Evolutionary conservation across 495 filamentous ascomycete species (phyloP), one percentile per base, ranked within the genome.

Genomic region (Cryomyces antarcticus): DNA sequence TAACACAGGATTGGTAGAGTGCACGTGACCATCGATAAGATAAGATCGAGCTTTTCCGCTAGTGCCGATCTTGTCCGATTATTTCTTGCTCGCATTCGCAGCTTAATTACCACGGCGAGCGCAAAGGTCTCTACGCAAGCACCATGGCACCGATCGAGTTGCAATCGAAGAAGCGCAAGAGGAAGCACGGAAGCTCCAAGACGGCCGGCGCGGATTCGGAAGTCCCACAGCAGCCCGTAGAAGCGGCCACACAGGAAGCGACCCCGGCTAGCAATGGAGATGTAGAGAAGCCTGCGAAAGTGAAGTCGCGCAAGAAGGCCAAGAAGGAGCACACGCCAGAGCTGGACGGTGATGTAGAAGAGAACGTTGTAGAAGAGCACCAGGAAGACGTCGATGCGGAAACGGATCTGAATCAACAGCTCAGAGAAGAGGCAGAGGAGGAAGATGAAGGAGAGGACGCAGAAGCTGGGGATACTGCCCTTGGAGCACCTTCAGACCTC

Each of bases 381-480:
- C n/a, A n/a, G n/a, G n/a, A n/a, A n/a, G 47, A 58, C 2, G 43
- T 47, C n/a, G 46, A 48, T 17, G 48, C 44, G 6, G 56, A 59
- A 33, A 48, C 52, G 41, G 44, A 51, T 12, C 48, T 55, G 38
- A 60, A 60, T 41, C 43, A 46, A 31, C 42, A 62, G n/a, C n/a
- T n/a, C n/a, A n/a, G n/a, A n/a, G n/a, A n/a, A n/a, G n/a, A n/a
- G n/a, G 41, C 28, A 9, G n/a, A n/a, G n/a, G 50, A 48, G 28
- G 39, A 34, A 34, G 43, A 47, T 27, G 49, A 44, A 37, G 45
- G 10, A 35, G 39, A 43, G 27, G 43, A 46, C 28, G 36, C 7
- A 31, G 39, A 33, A 7, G 38, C 35, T 11, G 12, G 31, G 29
- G 39, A 31, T 39, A 48, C 54, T 28, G 51, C 56, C 10, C n/a